phyloP scores from a whole-genome alignment of 768 basidiomycete species.

The Mrakia blollopis region DNA sequence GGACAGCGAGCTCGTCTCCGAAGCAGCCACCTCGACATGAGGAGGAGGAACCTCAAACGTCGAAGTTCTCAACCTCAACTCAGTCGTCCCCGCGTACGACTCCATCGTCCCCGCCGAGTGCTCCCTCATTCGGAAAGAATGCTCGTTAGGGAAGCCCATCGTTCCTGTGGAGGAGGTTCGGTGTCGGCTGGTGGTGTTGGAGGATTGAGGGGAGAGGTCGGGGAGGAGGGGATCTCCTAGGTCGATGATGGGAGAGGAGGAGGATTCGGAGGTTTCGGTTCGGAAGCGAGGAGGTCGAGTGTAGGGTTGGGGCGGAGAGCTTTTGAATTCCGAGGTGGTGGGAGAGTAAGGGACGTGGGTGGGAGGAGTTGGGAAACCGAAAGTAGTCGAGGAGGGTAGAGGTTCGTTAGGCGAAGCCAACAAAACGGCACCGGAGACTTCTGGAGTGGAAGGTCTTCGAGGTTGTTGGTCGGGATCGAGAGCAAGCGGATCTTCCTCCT shows the following conservation, averaged over 20 bases:
- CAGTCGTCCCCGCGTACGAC: background rate
- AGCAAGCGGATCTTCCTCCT: background rate
- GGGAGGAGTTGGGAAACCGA: constrained; percentile 1
- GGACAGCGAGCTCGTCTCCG: background rate
- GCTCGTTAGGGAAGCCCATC: background rate
- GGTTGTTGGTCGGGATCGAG: background rate
- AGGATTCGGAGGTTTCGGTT: background rate
- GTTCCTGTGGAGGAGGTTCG: background rate
- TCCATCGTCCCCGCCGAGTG: background rate
- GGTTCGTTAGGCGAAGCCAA: background rate
- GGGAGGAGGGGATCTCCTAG: background rate
- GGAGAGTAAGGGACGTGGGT: background rate
- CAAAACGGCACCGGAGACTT: background rate
- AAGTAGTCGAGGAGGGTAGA: constrained; percentile 1
- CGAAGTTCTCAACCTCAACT: background rate
- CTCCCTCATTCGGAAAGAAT: no score
- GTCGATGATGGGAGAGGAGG: background rate
- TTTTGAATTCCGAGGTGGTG: no score
- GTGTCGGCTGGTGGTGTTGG: background rate
- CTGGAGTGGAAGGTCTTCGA: background rate
- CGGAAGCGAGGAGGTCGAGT: background rate
- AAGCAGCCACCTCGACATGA: background rate
- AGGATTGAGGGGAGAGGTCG: background rate
- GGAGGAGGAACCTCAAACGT: background rate
- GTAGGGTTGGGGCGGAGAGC: background rate